Conservation (phyloP, 1,139 yeast species). For the Lodderomyces theae region DNA sequence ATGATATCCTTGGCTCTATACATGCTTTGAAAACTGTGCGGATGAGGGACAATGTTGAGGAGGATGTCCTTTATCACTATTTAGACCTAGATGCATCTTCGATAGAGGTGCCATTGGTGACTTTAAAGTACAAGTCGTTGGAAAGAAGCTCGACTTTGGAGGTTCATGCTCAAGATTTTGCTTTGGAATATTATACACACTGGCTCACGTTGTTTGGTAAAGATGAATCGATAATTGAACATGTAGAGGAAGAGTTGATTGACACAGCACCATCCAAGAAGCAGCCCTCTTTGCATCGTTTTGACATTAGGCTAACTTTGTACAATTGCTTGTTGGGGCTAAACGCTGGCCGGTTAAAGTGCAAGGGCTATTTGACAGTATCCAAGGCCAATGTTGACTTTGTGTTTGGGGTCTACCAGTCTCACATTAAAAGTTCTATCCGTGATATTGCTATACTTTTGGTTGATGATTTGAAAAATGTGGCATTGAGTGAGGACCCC, state of each 20-base stretch:
- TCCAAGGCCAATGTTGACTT: slow-evolving; percentile 54
- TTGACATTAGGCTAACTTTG: slow-evolving; percentile 45
- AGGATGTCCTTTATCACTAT: slow-evolving; percentile 31
- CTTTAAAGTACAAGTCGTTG: slow-evolving; percentile 17
- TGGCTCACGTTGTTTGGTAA: slow-evolving; percentile 44
- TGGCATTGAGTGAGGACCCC: slow-evolving; percentile 17
- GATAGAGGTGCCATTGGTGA: slow-evolving; percentile 22
- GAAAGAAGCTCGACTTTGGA: slow-evolving; percentile 27
- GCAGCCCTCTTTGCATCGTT: slow-evolving; percentile 8
- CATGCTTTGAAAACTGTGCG: slow-evolving; percentile 23
- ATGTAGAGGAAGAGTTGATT: slow-evolving; percentile 18
- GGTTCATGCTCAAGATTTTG: slow-evolving; percentile 41
- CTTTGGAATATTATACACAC: slow-evolving; percentile 51
- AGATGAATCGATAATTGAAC: slow-evolving; percentile 16
- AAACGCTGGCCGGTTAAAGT: slow-evolving; percentile 54
- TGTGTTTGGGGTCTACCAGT: slow-evolving; percentile 29
- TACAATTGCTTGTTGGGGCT: slow-evolving; percentile 56
- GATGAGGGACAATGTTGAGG: slow-evolving; percentile 14
- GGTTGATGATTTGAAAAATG: slow-evolving; percentile 53
- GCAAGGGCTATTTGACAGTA: slow-evolving; percentile 51
- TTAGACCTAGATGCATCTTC: slow-evolving; percentile 18
- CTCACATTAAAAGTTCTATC: slow-evolving; percentile 42
- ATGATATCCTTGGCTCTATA: slow-evolving; percentile 31
- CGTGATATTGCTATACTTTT: slow-evolving; percentile 47
- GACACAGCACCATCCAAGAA: slow-evolving; percentile 15